These are phyloP conservation scores for Phoenix roebelenii DNA, from an alignment of 176 grass and related monocot species.

Conservation along the genomic window DNA sequence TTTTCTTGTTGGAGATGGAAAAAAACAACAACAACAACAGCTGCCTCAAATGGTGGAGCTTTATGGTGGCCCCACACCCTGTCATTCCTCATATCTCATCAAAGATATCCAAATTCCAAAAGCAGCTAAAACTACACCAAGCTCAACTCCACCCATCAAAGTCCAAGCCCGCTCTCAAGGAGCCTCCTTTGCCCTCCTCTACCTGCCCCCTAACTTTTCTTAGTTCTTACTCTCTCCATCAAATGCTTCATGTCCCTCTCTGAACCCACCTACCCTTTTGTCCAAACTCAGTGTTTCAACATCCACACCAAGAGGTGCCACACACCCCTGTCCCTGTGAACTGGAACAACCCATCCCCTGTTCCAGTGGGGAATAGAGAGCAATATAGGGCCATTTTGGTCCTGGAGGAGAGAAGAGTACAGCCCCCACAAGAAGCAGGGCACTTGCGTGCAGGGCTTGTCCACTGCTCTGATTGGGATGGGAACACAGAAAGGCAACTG, in stretches of 20 bases:
- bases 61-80: conserved; percentile 6
- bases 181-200: background rate
- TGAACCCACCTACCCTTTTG: conserved; percentile 10
- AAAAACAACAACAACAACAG: background rate
- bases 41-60: conserved; percentile 32
- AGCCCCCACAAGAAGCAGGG: conserved; percentile 6
- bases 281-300: background rate
- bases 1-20: too few species aligned
- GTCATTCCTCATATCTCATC: conserved; percentile 1
- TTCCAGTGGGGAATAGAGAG: background rate
- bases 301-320: too few species aligned
- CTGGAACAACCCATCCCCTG: background rate
- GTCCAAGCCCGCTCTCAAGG: too few species aligned
- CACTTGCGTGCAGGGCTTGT: conserved; percentile 61
- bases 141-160: background rate
- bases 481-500: conserved; percentile 5
- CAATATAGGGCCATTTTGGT: background rate
- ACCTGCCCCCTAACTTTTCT: too few species aligned
- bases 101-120: background rate
- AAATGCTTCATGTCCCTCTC: conserved; percentile 6
- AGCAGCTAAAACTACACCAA: background rate
- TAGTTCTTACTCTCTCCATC: background rate
- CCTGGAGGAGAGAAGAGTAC: background rate
- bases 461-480: conserved; percentile 35
- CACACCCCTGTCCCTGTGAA: background rate